phyloP scores from a whole-genome alignment of 768 basidiomycete genomes.

The button mushroom (Agaricus bisporus) region DNA sequence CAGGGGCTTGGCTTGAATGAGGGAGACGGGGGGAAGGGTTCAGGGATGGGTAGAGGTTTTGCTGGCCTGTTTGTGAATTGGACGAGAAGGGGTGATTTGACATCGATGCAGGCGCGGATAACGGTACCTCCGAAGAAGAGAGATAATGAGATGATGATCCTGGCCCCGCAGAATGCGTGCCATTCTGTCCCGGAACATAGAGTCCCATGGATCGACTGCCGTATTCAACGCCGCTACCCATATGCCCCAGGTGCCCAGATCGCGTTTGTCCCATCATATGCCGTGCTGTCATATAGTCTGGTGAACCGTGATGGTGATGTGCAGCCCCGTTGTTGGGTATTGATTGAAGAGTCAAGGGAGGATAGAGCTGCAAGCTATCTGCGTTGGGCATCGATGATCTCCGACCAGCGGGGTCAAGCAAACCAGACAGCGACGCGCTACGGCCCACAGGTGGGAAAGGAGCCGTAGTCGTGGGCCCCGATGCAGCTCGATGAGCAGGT shows the following conservation, averaged over 20 bases:
- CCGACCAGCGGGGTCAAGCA: constrained; percentile 40
- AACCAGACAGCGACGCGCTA: constrained; percentile 33
- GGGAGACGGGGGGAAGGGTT: constrained; percentile 30
- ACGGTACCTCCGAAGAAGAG: constrained; percentile 36
- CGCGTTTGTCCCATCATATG: constrained; percentile 40
- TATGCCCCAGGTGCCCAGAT: constrained; percentile 26
- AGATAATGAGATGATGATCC: constrained; percentile 26
- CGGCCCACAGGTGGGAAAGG: constrained; percentile 58
- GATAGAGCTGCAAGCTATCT: constrained; percentile 69
- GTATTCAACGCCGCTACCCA: constrained; percentile 34
- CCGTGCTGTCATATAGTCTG: constrained; percentile 39
- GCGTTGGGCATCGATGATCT: constrained; percentile 62
- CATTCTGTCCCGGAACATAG: constrained; percentile 30
- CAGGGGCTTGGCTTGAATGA: constrained; percentile 23
- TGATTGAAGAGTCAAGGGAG: constrained; percentile 73
- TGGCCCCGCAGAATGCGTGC: constrained; percentile 35
- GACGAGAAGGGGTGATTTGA: constrained; percentile 37
- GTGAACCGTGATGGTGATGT: constrained; percentile 30
- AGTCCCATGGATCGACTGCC: constrained; percentile 27
- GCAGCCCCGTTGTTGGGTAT: constrained; percentile 32
- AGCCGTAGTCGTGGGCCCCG: constrained; percentile 71
- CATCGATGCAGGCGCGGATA: constrained; percentile 47
- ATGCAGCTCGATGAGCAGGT: constrained; percentile 70
- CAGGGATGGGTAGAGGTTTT: constrained; percentile 30
- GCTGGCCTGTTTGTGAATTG: constrained; percentile 23